Evolutionary conservation across 345 rosid species (phyloP).

Genomic region (Nasturtium officinale): DNA sequence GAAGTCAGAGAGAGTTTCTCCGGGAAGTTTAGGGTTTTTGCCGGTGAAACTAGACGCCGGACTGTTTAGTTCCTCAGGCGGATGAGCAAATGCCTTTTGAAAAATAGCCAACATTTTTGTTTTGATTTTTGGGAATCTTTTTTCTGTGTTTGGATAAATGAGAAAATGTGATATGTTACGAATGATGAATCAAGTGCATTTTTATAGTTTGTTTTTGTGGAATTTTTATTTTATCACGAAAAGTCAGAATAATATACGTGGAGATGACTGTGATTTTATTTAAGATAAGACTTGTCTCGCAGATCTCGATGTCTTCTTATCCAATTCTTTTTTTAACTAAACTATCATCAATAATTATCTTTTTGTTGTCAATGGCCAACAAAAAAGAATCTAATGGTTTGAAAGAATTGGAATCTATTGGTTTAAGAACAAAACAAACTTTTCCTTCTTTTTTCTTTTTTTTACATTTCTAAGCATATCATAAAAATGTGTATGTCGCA

Average conservation of each 20-base stretch:
- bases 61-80: constrained; percentile 91
- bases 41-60: constrained; percentile 63
- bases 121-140: neutral
- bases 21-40: constrained; percentile 62
- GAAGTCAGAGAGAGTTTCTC: constrained; percentile 67
- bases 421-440: too few relatives aligned
- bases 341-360: neutral
- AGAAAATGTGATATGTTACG: constrained; percentile 4
- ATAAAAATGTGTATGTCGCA: too few relatives aligned
- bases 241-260: constrained; percentile 28
- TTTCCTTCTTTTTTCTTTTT: too few relatives aligned
- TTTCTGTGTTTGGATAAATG: neutral
- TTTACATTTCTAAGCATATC: too few relatives aligned
- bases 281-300: constrained; percentile 49
- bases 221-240: constrained; percentile 10
- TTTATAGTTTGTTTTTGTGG: constrained; percentile 21
- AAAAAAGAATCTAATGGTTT: neutral
- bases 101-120: constrained; percentile 84
- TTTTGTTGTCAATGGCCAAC: constrained; percentile 25
- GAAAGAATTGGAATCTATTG: too few relatives aligned
- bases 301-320: constrained; percentile 45
- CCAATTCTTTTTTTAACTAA: constrained; percentile 2
- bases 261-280: constrained; percentile 10
- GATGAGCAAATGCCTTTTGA: constrained; percentile 71
- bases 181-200: neutral